A percentile compares a stretch with the other conserved stretches of the same genome.
phyloP scores from a whole-genome alignment of 106 monocot genomes.

The Cymbidium sinense region DNA sequence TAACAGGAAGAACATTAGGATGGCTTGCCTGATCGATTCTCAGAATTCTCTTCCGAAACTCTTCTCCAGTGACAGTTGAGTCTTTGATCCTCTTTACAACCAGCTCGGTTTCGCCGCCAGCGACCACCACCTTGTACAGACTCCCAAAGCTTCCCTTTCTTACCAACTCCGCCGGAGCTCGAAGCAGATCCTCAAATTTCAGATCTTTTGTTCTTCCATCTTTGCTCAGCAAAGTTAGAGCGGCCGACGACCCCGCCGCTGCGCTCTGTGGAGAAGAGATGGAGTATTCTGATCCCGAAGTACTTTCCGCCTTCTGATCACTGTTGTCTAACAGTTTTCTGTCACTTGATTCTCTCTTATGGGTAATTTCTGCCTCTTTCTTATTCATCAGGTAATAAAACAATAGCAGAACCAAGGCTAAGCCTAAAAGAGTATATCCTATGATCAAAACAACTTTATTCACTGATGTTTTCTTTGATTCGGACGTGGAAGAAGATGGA shows the following conservation, averaged over 20 bases:
- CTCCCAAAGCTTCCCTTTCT: conserved; percentile 38
- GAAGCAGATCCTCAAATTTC: conserved; percentile 41
- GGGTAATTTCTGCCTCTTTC: neutral
- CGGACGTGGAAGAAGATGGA: neutral
- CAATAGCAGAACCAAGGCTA: conserved; percentile 8
- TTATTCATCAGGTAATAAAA: conserved; percentile 6
- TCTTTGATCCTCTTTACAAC: conserved; percentile 54
- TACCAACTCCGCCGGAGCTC: conserved; percentile 46
- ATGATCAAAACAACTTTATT: conserved; percentile 12
- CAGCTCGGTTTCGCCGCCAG: conserved; percentile 9
- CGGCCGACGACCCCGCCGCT: neutral
- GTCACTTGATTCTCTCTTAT: neutral
- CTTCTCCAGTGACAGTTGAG: conserved; percentile 6
- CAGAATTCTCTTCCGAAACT: conserved; percentile 40
- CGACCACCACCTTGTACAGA: conserved; percentile 34
- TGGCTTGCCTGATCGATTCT: conserved; percentile 21
- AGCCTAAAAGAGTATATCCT: conserved; percentile 27
- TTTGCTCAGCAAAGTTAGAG: conserved; percentile 22
- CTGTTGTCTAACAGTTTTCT: neutral
- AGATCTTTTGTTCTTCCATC: conserved; percentile 9
- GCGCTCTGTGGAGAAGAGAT: neutral
- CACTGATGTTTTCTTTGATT: neutral
- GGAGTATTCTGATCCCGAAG: conserved; percentile 19
- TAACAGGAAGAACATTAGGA: conserved; percentile 19
- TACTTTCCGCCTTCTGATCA: neutral